Evolutionary conservation across 106 monocot genomes (phyloP).

Genomic region (Acanthochlamys bracteata): DNA sequence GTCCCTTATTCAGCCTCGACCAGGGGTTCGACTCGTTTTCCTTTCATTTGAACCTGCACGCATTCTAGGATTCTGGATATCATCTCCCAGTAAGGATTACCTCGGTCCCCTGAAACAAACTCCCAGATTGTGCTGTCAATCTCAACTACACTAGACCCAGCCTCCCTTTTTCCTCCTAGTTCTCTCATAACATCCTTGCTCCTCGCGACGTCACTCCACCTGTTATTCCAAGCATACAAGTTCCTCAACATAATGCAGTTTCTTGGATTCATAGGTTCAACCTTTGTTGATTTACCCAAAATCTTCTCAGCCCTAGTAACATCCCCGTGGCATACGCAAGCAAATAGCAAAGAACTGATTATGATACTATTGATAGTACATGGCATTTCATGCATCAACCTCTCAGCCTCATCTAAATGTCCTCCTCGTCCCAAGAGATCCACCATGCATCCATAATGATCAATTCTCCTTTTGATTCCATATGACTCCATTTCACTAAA

Average conservation of each 20-base stretch:
- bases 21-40: too few relatives aligned
- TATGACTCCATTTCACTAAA: slow-evolving; percentile 29
- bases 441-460: slow-evolving; percentile 46
- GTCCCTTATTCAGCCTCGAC: too few relatives aligned
- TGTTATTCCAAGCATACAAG: slow-evolving; percentile 34
- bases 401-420: slow-evolving; percentile 33
- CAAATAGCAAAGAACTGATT: slow-evolving; percentile 35
- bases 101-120: slow-evolving; percentile 37
- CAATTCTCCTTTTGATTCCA: slow-evolving; percentile 11
- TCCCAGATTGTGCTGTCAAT: slow-evolving; percentile 28
- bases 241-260: slow-evolving; percentile 71
- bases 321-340: slow-evolving; percentile 22
- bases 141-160: slow-evolving; percentile 49
- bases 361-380: slow-evolving; percentile 29
- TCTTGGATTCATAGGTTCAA: slow-evolving; percentile 39
- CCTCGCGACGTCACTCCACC: slow-evolving; percentile 47
- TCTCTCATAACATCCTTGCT: slow-evolving; percentile 25
- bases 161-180: slow-evolving; percentile 37
- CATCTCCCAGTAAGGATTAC: slow-evolving; percentile 18
- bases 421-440: slow-evolving; percentile 41
- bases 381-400: slow-evolving; percentile 31
- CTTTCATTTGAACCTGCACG: slow-evolving; percentile 27
- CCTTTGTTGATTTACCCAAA: slow-evolving; percentile 16
- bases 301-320: slow-evolving; percentile 33
- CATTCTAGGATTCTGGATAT: slow-evolving; percentile 14